Evolutionary conservation across 495 filamentous ascomycete species (phyloP), one percentile per base, ranked within the genome.

Genomic region (Amniculicola lignicola): DNA sequence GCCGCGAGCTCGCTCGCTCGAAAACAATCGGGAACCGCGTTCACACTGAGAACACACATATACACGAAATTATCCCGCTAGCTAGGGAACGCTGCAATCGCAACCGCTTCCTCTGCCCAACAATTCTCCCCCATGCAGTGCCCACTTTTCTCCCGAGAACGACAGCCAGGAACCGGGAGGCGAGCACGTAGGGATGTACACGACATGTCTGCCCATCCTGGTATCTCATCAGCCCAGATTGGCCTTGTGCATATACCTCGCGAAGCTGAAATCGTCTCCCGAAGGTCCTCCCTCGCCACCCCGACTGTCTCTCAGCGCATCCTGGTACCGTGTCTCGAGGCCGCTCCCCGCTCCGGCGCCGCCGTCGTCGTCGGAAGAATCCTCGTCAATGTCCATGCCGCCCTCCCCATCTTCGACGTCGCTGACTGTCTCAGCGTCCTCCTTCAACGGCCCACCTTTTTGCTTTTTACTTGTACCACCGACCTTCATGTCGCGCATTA

Each of bases 401-500:
- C 75, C 77, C 39, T 76, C 70, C 18, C 75, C 72, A 2, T 81
- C 77, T 21, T 86, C 82, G n/a, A 80, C 71, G 59, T 85, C 81
- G 59, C 77, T 82, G 19, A 83, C 58, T 1, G 79, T 78, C 33
- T 79, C 77, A 19, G 79, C 70, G 44, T 81, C 75, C 21, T 74
- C 68, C 43, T 68, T 68, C 64, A 15, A 27, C 19, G 39, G 50
- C 53, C 56, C 54, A 50, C 66, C 54, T 46, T 71, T 44, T 69
- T 14, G 51, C 63, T 41, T 70, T 72, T 55, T 67, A 59, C n/a
- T 74, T 68, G 49, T 19, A 4, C 76, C 75, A 15, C 78, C 75
- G 61, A 97, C 85, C 27, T 81, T 79, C 88, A 99, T 92, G 59
- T 92, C 93, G 66, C 86, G 86, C 92, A 99, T 96, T 70, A 97